Percentiles rank a stretch among this genome's conserved stretches.
Conservation (phyloP, 805 yeast genomes). For the Candida krabiensis region DNA sequence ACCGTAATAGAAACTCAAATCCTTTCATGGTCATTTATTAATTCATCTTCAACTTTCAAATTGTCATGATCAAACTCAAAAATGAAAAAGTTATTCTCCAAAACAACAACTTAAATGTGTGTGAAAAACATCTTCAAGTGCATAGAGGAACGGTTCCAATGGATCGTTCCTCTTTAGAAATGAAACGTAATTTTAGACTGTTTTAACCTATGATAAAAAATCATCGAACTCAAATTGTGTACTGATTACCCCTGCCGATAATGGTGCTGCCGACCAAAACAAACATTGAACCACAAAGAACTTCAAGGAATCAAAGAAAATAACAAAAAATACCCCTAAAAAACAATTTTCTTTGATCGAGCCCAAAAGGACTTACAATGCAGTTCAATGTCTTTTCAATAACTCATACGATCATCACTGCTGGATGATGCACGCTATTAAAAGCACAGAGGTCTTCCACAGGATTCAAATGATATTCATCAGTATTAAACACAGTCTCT, state of each 20-base stretch:
- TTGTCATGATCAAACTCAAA: too few species aligned
- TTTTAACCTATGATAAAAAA: slow-evolving; percentile 18
- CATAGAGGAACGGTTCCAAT: too few species aligned
- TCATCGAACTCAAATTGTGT: slow-evolving; percentile 35
- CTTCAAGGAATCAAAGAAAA: slow-evolving; percentile 4
- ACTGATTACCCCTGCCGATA: slow-evolving; percentile 29
- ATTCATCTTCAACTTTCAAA: too few species aligned
- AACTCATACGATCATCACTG: slow-evolving; percentile 33
- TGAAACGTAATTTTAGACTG: too few species aligned
- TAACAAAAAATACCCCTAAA: slow-evolving; percentile 19
- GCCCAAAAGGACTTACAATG: too few species aligned
- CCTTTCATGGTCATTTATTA: too few species aligned
- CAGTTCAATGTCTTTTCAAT: slow-evolving; percentile 12
- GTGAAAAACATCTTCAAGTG: too few species aligned
- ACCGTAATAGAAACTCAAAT: background rate
- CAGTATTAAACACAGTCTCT: slow-evolving; percentile 11
- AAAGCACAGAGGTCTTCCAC: slow-evolving; percentile 34
- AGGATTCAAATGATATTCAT: slow-evolving; percentile 18
- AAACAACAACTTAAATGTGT: too few species aligned
- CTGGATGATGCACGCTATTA: slow-evolving; percentile 43
- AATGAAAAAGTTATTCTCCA: too few species aligned
- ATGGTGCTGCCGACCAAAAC: slow-evolving; percentile 41
- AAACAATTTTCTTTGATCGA: slow-evolving; percentile 6
- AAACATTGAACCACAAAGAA: slow-evolving; percentile 4
- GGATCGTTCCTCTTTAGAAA: too few species aligned